Base-by-base conservation (phyloP, 495 filamentous ascomycete genomes). In the Aspergillus cristatus region DNA sequence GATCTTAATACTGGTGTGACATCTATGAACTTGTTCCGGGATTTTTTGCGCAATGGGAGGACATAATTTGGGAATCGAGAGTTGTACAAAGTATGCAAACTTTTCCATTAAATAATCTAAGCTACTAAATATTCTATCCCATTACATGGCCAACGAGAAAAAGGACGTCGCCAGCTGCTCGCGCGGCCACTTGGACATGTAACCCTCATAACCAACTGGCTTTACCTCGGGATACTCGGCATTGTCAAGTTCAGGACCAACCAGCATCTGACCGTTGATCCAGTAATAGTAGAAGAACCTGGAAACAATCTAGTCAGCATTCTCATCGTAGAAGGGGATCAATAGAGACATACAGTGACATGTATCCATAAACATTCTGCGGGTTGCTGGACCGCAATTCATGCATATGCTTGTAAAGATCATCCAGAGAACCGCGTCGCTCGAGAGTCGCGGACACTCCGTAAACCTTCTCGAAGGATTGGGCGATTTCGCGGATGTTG, bases 221-320 rank as follows among this genome's bases (percentile, higher is more conserved):
- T 37, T 37, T 4, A 37, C 15, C 7, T 37, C 22, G 2, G 35
- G 35, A 28, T 37, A 37, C 24, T 17, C 14, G 11, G 35, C 20
- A 15, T 37, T 37, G 13, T 37, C 35, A 13, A 28, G 7, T 15
- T 37, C 20, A 26, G 35, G 22, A 2, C 35, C 26, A 22, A 37
- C 6, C 22, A 32, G 24, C 7, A 33, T 32, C 26, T 36, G 40
- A 1, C 40, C 40, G 13, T 37, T 42, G 3, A 18, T 25, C 25
- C 40, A 42, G 24, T 42, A 42, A 16, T 42, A 42, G 25, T 42
- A 32, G 40, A 32, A 42, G 40, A 42, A 42, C 13, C 40, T 42
- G 17, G n/a, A n/a, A n/a, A n/a, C n/a, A 26, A 14, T 7, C 10
- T 14, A 8, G 20, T n/a, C n/a, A n/a, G n/a, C n/a, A 13, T 7